phyloP scores from a whole-genome alignment of 2,329 filamentous ascomycete species.

The Diplodia sapinea region DNA sequence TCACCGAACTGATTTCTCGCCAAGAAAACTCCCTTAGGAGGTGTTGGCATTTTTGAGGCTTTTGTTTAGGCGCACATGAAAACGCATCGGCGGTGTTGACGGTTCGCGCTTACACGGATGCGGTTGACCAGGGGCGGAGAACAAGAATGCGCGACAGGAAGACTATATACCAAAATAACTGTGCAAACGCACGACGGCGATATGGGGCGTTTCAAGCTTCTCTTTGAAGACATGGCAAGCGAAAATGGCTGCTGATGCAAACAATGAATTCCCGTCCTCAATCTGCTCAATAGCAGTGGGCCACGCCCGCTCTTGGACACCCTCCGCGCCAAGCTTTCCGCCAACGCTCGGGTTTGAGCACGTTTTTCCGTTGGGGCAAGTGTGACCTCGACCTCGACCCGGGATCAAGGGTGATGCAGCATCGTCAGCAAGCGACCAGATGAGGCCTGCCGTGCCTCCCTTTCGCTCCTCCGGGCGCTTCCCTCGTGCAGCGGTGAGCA shows the following conservation, averaged over 20 bases:
- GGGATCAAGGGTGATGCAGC: constrained; percentile 11
- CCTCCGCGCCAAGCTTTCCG: constrained; percentile 19
- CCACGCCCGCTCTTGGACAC: background rate
- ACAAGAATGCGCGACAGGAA: background rate
- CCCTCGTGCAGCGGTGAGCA: constrained; percentile 11
- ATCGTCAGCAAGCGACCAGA: background rate
- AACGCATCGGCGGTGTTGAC: too few species aligned
- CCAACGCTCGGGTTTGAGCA: constrained; percentile 21
- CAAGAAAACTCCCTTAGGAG: too few species aligned
- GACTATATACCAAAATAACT: background rate
- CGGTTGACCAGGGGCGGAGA: background rate
- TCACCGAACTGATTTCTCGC: too few species aligned
- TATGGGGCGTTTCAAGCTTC: background rate
- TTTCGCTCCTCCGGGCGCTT: background rate
- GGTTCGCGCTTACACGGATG: background rate
- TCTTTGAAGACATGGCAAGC: background rate
- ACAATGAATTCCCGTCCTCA: background rate
- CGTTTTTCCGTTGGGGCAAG: constrained; percentile 10
- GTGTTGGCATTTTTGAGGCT: too few species aligned
- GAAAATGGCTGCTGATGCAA: background rate
- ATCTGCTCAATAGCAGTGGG: background rate
- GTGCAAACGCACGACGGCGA: background rate
- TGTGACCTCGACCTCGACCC: background rate
- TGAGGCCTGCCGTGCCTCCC: constrained; percentile 8
- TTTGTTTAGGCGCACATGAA: too few species aligned